phyloP scores from a whole-genome alignment of 2,329 filamentous ascomycete genomes.

The Cercospora canescens region DNA sequence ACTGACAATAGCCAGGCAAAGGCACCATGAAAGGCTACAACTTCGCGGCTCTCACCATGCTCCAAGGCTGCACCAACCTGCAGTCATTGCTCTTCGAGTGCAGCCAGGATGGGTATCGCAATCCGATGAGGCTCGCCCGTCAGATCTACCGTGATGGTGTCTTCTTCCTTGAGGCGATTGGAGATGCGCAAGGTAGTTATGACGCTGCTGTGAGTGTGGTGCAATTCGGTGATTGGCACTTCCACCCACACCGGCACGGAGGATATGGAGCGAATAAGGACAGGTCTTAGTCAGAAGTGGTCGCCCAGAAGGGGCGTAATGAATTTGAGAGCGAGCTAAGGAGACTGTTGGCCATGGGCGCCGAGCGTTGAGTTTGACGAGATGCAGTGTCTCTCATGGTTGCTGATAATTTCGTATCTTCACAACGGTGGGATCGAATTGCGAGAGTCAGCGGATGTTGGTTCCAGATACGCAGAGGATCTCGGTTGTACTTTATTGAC shows the following conservation, averaged over 20 bases:
- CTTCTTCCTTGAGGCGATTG: conserved; percentile 30
- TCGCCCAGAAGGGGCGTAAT: conserved; percentile 10
- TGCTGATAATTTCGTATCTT: background rate
- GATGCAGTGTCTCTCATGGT: background rate
- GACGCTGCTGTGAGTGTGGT: conserved; percentile 32
- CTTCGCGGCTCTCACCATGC: conserved; percentile 27
- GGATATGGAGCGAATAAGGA: background rate
- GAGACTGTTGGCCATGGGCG: background rate
- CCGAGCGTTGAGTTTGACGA: background rate
- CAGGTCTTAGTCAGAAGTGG: conserved; percentile 1
- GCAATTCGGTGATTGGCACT: conserved; percentile 22
- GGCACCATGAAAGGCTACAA: conserved; percentile 23
- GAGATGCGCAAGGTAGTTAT: conserved; percentile 22
- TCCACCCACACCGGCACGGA: conserved; percentile 9
- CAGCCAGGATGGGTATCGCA: conserved; percentile 12
- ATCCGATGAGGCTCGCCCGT: conserved; percentile 19
- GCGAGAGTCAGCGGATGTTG: background rate
- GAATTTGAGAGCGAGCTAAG: conserved; percentile 9
- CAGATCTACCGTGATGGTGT: conserved; percentile 29
- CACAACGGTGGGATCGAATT: background rate
- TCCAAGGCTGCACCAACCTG: conserved; percentile 30
- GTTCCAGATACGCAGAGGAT: background rate
- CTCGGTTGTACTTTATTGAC: background rate
- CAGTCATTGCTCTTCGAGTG: conserved; percentile 28
- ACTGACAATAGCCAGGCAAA: background rate